Base-by-base conservation (phyloP, 208 protist species). In the Trichomonas vaginalis region DNA sequence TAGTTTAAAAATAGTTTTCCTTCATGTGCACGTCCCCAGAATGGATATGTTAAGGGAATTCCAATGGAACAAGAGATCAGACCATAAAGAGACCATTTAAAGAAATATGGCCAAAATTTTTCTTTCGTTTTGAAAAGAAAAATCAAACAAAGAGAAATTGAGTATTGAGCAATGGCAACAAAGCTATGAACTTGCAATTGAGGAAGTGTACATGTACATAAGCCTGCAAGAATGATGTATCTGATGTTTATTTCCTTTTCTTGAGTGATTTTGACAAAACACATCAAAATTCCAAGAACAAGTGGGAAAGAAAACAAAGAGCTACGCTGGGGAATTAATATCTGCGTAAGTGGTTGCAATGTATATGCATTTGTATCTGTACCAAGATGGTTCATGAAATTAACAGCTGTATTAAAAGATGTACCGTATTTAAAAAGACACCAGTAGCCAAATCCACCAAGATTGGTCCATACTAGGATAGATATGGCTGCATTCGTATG, bases 121-220 rank as follows among this genome's bases (percentile, higher is more conserved):
- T 51, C n/a, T 0, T 23, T 35, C 3, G 4, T 35, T 8, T 35
- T 48, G 27, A 51, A 51, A 32, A 92, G 37, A 0, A 17, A 1
- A 83, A 83, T 83, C 8, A 83, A 10, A 47, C 86, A 92, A 92
- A 42, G 23, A 17, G 32, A 0, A 39, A 92, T 51, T 39, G 86
- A 8, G 56, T 42, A 92, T 92, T 92, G 86, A 51, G 86, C 86
- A 51, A 92, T 51, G 10, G 86, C 86, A 23, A 92, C 86, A 51
- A 92, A 92, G 56, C n/a, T 42, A 51, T 92, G 86, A 39, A 92
- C 42, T 47, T 92, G 86, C n/a, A 92, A 8, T 47, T 92, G 86
- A 1, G 86, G 86, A n/a, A 92, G 45, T 48, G 37, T 48, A 47
- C 45, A 17, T 35, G 86, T 92, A 39, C 40, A 92, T 6, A 92